Base-by-base conservation (phyloP, 208 protist genomes). In the Vickermania ingenoplastis region DNA sequence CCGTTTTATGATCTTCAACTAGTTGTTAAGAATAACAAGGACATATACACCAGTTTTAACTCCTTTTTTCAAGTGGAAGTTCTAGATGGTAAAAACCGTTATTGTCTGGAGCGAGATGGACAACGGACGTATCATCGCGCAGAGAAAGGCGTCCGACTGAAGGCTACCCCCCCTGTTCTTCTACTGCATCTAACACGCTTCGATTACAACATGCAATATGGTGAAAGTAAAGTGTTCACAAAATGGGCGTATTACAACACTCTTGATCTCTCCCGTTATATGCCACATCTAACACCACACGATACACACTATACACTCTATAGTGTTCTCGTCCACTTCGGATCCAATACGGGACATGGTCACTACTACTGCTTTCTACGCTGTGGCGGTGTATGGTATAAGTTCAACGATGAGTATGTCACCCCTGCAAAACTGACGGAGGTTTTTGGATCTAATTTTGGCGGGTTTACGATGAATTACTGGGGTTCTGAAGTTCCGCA, bases 71-170 rank as follows among this genome's bases (percentile, higher is more conserved):
- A 93, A 54, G 77, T 85, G n/a, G 91, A 97, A 63, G 76, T 86
- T 22, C 79, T 97, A 21, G 85, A 96, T 28, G 94, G 94, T 22
- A 93, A 96, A 48, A 97, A 97, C 64, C 90, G 91, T 57, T 96
- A 97, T 65, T 87, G 86, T 59, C 57, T 92, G 14, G 94, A 95
- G 57, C 57, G 65, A 21, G 73, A 93, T 65, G 91, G 86, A 0
- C 69, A 71, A 31, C 89, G 89, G 57, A 69, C 69, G 24, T 92
- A 85, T 51, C 81, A 95, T 62, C 75, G 83, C 22, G 89, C 90
- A 3, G 86, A 93, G 51, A 95, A 95, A 68, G 90, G 90, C 14
- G 77, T 89, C 21, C 78, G 77, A 1, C 67, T 97, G 41, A 90
- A 86, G 51, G 69, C 50, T 28, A 78, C 86, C 0, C 94, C 94